Percentiles rank a stretch among this genome's conserved stretches.
Conservation (phyloP, 805 yeast genomes). For the Saccharomycopsis olivae region DNA sequence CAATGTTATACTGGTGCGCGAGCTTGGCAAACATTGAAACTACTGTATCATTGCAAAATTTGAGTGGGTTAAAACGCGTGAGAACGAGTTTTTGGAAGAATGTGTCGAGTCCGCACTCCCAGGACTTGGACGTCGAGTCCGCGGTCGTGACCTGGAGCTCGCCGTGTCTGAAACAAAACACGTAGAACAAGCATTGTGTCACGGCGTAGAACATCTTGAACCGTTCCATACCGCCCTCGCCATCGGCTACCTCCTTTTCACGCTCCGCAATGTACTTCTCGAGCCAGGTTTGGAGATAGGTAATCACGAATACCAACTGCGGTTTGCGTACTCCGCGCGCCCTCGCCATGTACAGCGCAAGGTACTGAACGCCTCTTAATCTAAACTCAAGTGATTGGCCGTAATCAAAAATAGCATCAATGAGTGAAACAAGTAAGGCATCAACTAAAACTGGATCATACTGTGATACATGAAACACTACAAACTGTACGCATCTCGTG, state of each 20-base stretch:
- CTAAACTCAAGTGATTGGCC: slow-evolving; percentile 60
- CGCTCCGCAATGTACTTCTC: slow-evolving; percentile 73
- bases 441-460: slow-evolving; percentile 75
- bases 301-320: slow-evolving; percentile 74
- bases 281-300: slow-evolving; percentile 76
- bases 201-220: slow-evolving; percentile 85
- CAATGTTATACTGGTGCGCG: slow-evolving; percentile 80
- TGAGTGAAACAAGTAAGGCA: slow-evolving; percentile 67
- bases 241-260: slow-evolving; percentile 61
- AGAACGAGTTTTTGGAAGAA: slow-evolving; percentile 79
- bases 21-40: slow-evolving; percentile 88
- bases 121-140: slow-evolving; percentile 29
- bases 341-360: slow-evolving; percentile 83
- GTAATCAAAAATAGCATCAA: slow-evolving; percentile 72
- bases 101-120: slow-evolving; percentile 79
- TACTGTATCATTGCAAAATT: slow-evolving; percentile 88
- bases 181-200: slow-evolving; percentile 81
- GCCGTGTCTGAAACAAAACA: slow-evolving; percentile 77
- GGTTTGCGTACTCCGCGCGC: slow-evolving; percentile 60
- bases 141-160: slow-evolving; percentile 20
- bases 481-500: slow-evolving; percentile 79
- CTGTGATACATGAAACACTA: slow-evolving; percentile 74
- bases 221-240: slow-evolving; percentile 69
- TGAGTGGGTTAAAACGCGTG: slow-evolving; percentile 86
- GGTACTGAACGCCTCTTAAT: slow-evolving; percentile 83